Conservation (phyloP, 129 eudicot genomes). For the Centella asiatica region DNA sequence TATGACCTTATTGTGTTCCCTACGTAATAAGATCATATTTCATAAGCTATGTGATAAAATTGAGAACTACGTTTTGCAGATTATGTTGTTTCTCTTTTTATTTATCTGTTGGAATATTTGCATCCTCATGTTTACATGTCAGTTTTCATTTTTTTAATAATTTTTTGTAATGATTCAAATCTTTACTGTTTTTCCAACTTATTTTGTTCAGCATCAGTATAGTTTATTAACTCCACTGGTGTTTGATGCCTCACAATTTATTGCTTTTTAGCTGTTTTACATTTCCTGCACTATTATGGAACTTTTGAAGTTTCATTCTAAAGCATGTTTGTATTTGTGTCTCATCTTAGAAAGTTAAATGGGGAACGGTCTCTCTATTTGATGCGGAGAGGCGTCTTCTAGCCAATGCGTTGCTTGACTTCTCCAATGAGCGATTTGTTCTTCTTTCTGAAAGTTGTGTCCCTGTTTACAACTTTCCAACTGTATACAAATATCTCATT, state of each 20-base stretch:
- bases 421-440: conserved; percentile 75
- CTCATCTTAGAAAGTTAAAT: conserved; percentile 41
- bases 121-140: background rate
- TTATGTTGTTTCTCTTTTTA: background rate
- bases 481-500: conserved; percentile 53
- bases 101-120: background rate
- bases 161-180: background rate
- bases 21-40: background rate
- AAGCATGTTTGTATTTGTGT: background rate
- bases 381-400: conserved; percentile 81
- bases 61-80: background rate
- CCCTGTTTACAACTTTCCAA: conserved; percentile 68
- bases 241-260: background rate
- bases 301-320: background rate
- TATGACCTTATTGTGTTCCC: background rate
- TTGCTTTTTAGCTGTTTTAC: background rate
- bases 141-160: no score
- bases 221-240: background rate
- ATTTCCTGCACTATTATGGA: background rate
- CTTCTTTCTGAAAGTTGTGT: conserved; percentile 91
- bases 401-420: conserved; percentile 82
- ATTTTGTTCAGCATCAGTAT: background rate
- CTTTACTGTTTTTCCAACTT: background rate
- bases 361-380: conserved; percentile 68
- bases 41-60: background rate